Evolutionary conservation across 2,329 filamentous ascomycete species (phyloP), one percentile per base, ranked within the genome.

Genomic region (Ophiostoma sp.): DNA sequence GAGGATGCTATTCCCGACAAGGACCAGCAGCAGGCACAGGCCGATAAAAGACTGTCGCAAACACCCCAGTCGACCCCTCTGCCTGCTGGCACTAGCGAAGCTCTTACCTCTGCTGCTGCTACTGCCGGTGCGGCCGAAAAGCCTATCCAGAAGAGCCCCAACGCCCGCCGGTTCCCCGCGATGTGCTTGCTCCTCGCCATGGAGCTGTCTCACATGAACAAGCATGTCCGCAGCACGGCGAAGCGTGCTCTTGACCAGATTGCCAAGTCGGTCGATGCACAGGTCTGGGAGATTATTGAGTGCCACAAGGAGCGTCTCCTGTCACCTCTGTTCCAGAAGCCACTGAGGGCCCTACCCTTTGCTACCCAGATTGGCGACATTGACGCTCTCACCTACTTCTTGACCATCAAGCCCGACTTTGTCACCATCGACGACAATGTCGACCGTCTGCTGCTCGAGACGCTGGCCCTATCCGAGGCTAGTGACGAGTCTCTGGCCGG

Each of bases 361-460:
- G 86, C 92, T 5, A 94, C 93, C 2, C 96, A 99, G 80, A 99
- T 99, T 74, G 96, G 95, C 4, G 98, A 96, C 77, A 97, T 99
- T 75, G 96, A 99, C 78, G 95, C 95, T 0, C 93, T 99, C 77
- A 97, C 93, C 0, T 99, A 96, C 79, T 96, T 96, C 77, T 87
- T 99, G 81, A 90, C 90, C 70, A 84, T 99, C 67, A 94, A 96
- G 78, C 89, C 90, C 67, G 91, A 95, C 74, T 94, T 97, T 76
- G 88, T 99, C 35, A 88, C 90, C 8, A 97, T 98, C 78, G 95
- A 97, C 74, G 94, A 98, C 67, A 89, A 94, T 73, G 84, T 98
- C 35, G 96, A 95, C 74, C 87, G 95, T 64, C 83, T 99, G 60
- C 85, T 99, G 72, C 91, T 96, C 86, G 95, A 99, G 80, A 96